Evolutionary conservation across 2,329 filamentous ascomycete genomes (phyloP).

Genomic region (Microdochium bolleyi): DNA sequence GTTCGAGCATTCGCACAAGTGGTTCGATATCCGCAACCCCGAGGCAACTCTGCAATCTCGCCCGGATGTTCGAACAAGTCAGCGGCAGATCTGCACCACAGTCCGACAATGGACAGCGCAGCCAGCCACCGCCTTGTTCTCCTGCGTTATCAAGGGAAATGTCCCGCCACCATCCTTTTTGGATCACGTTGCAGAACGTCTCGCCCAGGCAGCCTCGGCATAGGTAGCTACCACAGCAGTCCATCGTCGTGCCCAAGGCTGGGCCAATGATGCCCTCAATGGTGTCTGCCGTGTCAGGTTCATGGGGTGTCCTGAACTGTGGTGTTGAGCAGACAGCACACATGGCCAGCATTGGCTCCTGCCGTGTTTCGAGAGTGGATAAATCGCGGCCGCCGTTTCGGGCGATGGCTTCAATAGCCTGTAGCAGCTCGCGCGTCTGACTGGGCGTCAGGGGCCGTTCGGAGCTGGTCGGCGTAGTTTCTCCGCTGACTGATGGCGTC

Average conservation of each 20-base stretch:
- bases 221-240: constrained; percentile 6
- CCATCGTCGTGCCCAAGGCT: constrained; percentile 1
- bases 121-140: constrained; percentile 1
- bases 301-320: too few relatives aligned
- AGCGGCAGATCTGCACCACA: constrained; percentile 4
- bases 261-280: constrained; percentile 4
- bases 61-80: constrained; percentile 1
- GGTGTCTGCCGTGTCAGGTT: constrained; percentile 1
- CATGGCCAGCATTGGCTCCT: constrained; percentile 1
- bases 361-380: constrained; percentile 3
- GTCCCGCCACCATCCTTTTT: constrained; percentile 6
- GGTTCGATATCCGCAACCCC: neutral
- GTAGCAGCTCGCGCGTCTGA: constrained; percentile 4
- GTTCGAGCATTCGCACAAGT: constrained; percentile 1
- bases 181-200: constrained; percentile 4
- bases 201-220: constrained; percentile 5
- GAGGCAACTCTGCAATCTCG: constrained; percentile 1
- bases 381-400: neutral
- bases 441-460: constrained; percentile 2
- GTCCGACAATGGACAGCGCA: constrained; percentile 5
- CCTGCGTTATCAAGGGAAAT: neutral
- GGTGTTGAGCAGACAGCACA: constrained; percentile 7
- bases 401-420: constrained; percentile 5
- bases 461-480: too few relatives aligned
- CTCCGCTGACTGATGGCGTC: too few relatives aligned